These are phyloP conservation scores for Neonectria ditissima DNA, from an alignment of 2,329 filamentous ascomycete species.

Conservation along the genomic window DNA sequence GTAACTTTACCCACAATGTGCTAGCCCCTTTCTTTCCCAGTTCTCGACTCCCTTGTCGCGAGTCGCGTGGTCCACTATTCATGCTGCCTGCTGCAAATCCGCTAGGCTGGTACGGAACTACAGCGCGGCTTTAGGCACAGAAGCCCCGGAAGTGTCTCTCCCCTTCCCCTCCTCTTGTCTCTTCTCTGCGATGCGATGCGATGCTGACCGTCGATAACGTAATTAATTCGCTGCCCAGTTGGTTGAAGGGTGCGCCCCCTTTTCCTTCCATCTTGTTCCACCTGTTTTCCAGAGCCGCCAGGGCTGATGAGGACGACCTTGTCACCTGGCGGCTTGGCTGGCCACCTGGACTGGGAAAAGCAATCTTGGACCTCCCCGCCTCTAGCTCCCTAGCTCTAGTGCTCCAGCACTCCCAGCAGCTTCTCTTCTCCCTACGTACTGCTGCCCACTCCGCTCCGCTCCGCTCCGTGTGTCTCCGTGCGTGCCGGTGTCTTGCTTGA, in stretches of 20 bases:
- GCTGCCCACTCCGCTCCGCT: constrained; percentile 8
- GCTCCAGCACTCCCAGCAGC: too few species aligned
- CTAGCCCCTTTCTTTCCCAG: constrained; percentile 1
- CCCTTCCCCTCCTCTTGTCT: not conserved
- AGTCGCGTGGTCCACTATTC: constrained; percentile 4
- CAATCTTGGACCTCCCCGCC: constrained; percentile 13
- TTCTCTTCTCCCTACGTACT: too few species aligned
- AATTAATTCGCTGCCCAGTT: constrained; percentile 11
- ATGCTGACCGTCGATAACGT: constrained; percentile 9
- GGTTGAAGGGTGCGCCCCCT: not conserved
- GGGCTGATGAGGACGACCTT: not conserved
- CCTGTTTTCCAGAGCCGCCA: constrained; percentile 6
- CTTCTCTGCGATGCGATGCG: not conserved
- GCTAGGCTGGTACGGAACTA: not conserved
- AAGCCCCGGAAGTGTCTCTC: not conserved
- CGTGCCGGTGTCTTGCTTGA: too few species aligned
- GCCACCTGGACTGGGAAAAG: constrained; percentile 10
- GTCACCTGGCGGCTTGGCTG: not conserved
- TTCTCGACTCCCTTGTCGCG: not conserved
- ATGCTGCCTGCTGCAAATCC: constrained; percentile 1
- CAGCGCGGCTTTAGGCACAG: not conserved
- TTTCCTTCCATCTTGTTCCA: constrained; percentile 19
- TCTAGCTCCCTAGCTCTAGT: too few species aligned
- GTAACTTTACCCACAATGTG: not conserved
- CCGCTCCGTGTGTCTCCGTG: constrained; percentile 3